Evolutionary conservation across 768 basidiomycete species (phyloP).

Genomic region (Naganishia friedmannii): DNA sequence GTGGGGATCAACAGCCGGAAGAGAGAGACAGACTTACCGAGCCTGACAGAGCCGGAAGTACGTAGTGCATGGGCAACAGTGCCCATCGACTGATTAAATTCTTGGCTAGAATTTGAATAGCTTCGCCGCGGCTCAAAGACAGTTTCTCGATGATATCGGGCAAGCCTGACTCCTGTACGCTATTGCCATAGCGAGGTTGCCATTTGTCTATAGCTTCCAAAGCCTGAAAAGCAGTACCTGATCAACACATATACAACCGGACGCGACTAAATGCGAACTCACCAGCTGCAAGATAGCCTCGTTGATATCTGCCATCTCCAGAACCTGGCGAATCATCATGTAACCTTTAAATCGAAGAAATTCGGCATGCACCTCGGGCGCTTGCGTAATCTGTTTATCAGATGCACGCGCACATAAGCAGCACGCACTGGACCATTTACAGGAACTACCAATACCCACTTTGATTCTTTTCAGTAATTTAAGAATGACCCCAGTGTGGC

Average conservation of each 20-base stretch:
- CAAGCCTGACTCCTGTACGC: slow-evolving; percentile 80
- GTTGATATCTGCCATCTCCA: neutral
- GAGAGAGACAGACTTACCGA: slow-evolving; percentile 26
- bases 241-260: neutral
- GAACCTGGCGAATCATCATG: slow-evolving; percentile 72
- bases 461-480: slow-evolving; percentile 82
- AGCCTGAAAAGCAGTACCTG: slow-evolving; percentile 43
- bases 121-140: slow-evolving; percentile 57
- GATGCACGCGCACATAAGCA: neutral
- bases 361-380: slow-evolving; percentile 69
- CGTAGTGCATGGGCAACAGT: slow-evolving; percentile 69
- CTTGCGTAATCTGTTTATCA: slow-evolving; percentile 70
- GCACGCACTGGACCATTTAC: neutral
- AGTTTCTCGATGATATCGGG: slow-evolving; percentile 63
- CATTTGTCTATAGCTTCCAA: slow-evolving; percentile 57
- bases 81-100: slow-evolving; percentile 82
- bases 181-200: slow-evolving; percentile 82
- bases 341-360: slow-evolving; percentile 91
- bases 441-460: slow-evolving; percentile 53
- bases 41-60: slow-evolving; percentile 65
- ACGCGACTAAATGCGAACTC: neutral
- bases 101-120: slow-evolving; percentile 61
- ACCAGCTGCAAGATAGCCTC: neutral
- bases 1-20: too few relatives aligned
- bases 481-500: slow-evolving; percentile 72